Base-by-base conservation (phyloP, 192 early-diverging fungal species). In the Coemansia erecta region DNA sequence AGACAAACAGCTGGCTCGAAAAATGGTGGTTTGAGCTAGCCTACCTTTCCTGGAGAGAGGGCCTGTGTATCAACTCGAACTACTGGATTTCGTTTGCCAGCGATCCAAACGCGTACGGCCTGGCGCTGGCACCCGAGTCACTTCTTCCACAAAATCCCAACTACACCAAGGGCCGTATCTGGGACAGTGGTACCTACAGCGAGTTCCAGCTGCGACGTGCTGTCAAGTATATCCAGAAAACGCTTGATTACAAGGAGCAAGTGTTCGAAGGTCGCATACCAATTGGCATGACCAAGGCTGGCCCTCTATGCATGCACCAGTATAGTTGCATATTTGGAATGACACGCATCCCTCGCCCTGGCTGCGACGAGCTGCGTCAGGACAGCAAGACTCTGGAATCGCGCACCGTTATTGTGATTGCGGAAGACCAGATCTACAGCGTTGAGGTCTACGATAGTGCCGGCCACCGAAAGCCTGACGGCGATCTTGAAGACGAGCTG, bases 231-330 rank as follows among this genome's bases (percentile, higher is more conserved):
- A 82, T 88, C 31, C 73, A 79, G 19, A 73, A 78, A 48, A 58
- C 83, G 26, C 73, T 97, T 11, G 82, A 90, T 48, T 94, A 85
- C 81, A 91, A 89, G 71, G 86, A 94, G 35, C 61, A 73, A 8
- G 23, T 97, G 22, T 83, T 87, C 58, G 83, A 66, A 0, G 62
- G 60, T 1, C 46, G 43, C 7, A 47, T 93, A 33, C 87, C 88
- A 0, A 57, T 85, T 15, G 92, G 93, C 18, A 81, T 66, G 43
- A 89, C 85, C 9, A 84, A 81, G 49, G 72, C 71, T 1, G 86
- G 89, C 4, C 81, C 90, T 12, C 70, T 86, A 33, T 92, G 91
- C 66, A 94, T 96, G 92, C 61, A 89, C 70, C 94, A 96, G 73
- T 96, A 94, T 70, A 78, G 81, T 23, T 66, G 85, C 37, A 54